Conservation (phyloP, 371 early-diverging fungal species). For the Syncephalastrum monosporum region DNA sequence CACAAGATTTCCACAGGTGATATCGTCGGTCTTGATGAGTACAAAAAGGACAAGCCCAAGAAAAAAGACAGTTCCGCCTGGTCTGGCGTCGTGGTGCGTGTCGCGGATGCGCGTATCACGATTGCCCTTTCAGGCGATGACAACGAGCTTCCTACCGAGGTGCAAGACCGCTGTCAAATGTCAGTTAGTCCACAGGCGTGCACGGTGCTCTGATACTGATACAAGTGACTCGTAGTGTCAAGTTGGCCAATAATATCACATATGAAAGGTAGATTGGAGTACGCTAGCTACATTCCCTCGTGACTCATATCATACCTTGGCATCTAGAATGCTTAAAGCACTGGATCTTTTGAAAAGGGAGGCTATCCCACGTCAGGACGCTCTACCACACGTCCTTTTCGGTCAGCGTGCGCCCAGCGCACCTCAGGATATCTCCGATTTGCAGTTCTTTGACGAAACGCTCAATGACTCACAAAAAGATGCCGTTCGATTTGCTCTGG, state of each 20-base stretch:
- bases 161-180: slow-evolving; percentile 71
- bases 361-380: slow-evolving; percentile 10
- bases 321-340: slow-evolving; percentile 40
- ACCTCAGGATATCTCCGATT: slow-evolving; percentile 17
- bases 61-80: slow-evolving; percentile 18
- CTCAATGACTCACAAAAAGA: slow-evolving; percentile 78
- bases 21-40: slow-evolving; percentile 71
- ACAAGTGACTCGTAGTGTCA: slow-evolving; percentile 29
- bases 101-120: slow-evolving; percentile 61
- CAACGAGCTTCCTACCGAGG: slow-evolving; percentile 59
- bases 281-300: no score
- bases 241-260: slow-evolving; percentile 78
- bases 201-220: background rate
- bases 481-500: slow-evolving; percentile 71
- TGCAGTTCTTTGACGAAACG: slow-evolving; percentile 57
- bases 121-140: slow-evolving; percentile 59
- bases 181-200: slow-evolving; percentile 18
- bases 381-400: slow-evolving; percentile 26
- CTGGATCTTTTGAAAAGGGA: slow-evolving; percentile 31
- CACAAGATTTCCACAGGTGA: slow-evolving; percentile 74
- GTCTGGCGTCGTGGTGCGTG: slow-evolving; percentile 60
- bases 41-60: slow-evolving; percentile 49
- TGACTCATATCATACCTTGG: background rate
- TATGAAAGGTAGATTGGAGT: slow-evolving; percentile 60
- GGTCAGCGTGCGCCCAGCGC: slow-evolving; percentile 22